These are phyloP conservation scores for Lolium perenne DNA, from an alignment of 176 grass and related monocot genomes.

Conservation along the genomic window DNA sequence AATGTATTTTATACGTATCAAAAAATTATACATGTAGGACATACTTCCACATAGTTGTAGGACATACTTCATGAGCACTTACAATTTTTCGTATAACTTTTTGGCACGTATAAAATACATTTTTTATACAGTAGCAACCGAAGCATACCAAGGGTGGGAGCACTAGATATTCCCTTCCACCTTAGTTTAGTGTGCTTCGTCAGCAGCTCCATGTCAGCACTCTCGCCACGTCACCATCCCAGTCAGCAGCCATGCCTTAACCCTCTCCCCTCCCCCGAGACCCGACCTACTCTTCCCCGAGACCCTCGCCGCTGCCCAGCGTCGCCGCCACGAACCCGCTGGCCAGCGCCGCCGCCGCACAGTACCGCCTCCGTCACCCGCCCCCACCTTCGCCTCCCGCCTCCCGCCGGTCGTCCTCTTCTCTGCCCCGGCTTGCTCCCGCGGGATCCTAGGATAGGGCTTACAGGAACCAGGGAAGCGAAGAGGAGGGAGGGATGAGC, in stretches of 20 bases:
- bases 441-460: slow-evolving; percentile 39
- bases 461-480: not conserved
- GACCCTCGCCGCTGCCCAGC: not conserved
- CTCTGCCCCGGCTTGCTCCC: not conserved
- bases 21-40: no score
- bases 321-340: not conserved
- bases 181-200: no score
- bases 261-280: not conserved
- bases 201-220: not conserved
- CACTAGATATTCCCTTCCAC: no score
- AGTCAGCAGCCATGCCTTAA: not conserved
- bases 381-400: no score
- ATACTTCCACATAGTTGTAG: no score
- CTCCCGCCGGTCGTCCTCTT: not conserved
- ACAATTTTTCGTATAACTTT: no score
- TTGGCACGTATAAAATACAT: no score
- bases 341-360: not conserved
- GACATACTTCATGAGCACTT: no score
- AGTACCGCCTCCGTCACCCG: not conserved
- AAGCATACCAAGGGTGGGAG: no score
- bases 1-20: no score
- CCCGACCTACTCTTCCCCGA: not conserved
- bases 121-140: no score
- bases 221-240: not conserved
- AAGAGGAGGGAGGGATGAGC: slow-evolving; percentile 46